These are phyloP conservation scores for Pontederia crassipes DNA, from an alignment of 176 grass and related monocot species.

Conservation along the genomic window DNA sequence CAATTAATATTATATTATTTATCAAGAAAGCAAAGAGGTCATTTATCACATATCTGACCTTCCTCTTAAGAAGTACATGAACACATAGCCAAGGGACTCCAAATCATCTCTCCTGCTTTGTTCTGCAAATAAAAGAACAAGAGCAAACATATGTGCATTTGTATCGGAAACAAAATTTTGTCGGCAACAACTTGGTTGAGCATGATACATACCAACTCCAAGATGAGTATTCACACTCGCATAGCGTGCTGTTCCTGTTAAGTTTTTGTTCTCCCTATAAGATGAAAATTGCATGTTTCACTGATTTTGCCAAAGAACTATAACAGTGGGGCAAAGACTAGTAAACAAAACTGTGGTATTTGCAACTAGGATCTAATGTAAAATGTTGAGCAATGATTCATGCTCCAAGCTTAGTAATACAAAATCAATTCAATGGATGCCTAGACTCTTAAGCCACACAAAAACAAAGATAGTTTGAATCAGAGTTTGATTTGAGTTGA, in stretches of 20 bases:
- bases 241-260: slow-evolving; percentile 89
- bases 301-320: too few relatives aligned
- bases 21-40: background rate
- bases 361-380: too few relatives aligned
- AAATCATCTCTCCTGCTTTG: slow-evolving; percentile 99
- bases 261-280: slow-evolving; percentile 83
- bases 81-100: slow-evolving; percentile 90
- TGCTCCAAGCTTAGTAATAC: too few relatives aligned
- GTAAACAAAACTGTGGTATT: too few relatives aligned
- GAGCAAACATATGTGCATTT: slow-evolving; percentile 6
- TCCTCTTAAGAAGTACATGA: slow-evolving; percentile 90
- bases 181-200: background rate
- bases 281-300: background rate
- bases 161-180: background rate
- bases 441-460: too few relatives aligned
- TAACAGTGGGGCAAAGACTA: too few relatives aligned
- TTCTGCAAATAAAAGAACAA: slow-evolving; percentile 44
- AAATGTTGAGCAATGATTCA: too few relatives aligned
- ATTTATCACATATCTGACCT: slow-evolving; percentile 39
- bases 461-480: too few relatives aligned
- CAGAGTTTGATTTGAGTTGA: too few relatives aligned
- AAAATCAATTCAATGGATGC: too few relatives aligned
- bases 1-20: background rate
- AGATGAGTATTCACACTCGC: slow-evolving; percentile 99
- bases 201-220: slow-evolving; percentile 67